These are phyloP conservation scores for Neonectria faginata DNA, from an alignment of 2,329 filamentous ascomycete genomes.

Conservation along the genomic window DNA sequence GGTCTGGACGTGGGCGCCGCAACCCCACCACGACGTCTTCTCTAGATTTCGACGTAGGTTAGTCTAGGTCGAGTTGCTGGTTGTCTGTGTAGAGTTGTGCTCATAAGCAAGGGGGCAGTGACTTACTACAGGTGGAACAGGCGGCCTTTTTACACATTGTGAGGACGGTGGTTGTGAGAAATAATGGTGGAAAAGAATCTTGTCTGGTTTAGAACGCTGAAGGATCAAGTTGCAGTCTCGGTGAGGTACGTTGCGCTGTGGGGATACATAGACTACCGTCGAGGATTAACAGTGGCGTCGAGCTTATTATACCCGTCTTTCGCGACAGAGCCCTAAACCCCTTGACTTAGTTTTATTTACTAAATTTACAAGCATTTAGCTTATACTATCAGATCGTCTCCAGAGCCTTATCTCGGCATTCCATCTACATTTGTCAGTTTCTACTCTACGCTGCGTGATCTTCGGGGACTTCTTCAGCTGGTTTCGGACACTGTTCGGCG, in stretches of 20 bases:
- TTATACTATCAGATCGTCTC: too few relatives aligned
- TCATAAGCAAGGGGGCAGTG: conserved; percentile 6
- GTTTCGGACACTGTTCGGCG: conserved; percentile 19
- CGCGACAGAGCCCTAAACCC: neutral
- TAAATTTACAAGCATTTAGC: too few relatives aligned
- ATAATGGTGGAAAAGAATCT: neutral
- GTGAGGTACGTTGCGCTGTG: neutral
- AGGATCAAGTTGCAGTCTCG: too few relatives aligned
- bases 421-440: conserved; percentile 4
- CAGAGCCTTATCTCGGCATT: neutral
- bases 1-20: conserved; percentile 69
- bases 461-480: conserved; percentile 3
- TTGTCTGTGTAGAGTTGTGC: too few relatives aligned
- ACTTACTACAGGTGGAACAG: conserved; percentile 26
- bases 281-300: neutral
- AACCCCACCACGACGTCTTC: conserved; percentile 69
- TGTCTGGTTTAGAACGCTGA: neutral
- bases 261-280: neutral
- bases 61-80: conserved; percentile 1
- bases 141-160: conserved; percentile 29
- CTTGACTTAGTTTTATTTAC: neutral
- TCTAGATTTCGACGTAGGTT: conserved; percentile 29
- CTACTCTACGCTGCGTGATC: neutral
- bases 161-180: neutral
- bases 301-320: neutral